A percentile compares a stretch with the other conserved stretches of the same genome.
Evolutionary conservation across 139 green algal species (phyloP).

Genomic region (Zygnema circumcarinatum): DNA sequence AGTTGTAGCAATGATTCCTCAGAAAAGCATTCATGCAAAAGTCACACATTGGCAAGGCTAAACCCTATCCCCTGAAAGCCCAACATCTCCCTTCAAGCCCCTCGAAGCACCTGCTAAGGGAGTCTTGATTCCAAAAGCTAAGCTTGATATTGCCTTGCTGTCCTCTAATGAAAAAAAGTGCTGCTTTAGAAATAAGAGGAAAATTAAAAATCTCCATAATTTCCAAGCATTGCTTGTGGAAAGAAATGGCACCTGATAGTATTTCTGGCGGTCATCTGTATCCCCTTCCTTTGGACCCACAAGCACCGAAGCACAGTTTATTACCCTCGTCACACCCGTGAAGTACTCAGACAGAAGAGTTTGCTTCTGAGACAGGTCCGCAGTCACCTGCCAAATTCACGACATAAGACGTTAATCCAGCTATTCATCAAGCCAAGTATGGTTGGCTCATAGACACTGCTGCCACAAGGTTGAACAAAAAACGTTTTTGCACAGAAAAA

Average conservation of each 20-base stretch:
- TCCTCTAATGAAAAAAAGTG: too few species aligned
- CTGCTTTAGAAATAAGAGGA: too few species aligned
- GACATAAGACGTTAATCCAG: neutral
- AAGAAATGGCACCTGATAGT: conserved; percentile 73
- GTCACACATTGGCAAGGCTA: too few species aligned
- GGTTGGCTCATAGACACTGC: neutral
- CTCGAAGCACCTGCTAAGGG: too few species aligned
- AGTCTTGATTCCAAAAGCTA: too few species aligned
- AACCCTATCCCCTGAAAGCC: too few species aligned
- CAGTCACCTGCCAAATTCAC: conserved; percentile 63
- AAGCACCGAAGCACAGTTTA: conserved; percentile 76
- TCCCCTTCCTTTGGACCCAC: conserved; percentile 89
- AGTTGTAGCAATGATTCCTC: too few species aligned
- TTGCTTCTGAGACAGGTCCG: conserved; percentile 78
- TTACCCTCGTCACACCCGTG: conserved; percentile 70
- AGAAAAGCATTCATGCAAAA: too few species aligned
- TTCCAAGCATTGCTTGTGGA: neutral
- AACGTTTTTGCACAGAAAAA: neutral
- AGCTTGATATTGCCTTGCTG: too few species aligned
- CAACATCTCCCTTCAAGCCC: too few species aligned
- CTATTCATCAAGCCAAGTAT: neutral
- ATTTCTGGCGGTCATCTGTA: conserved; percentile 79
- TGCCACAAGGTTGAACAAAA: too few species aligned
- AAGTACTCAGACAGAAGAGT: conserved; percentile 82
- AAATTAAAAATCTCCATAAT: too few species aligned